These are phyloP conservation scores for Taphrina wiesneri DNA, from an alignment of 1,139 yeast species.

Conservation along the genomic window DNA sequence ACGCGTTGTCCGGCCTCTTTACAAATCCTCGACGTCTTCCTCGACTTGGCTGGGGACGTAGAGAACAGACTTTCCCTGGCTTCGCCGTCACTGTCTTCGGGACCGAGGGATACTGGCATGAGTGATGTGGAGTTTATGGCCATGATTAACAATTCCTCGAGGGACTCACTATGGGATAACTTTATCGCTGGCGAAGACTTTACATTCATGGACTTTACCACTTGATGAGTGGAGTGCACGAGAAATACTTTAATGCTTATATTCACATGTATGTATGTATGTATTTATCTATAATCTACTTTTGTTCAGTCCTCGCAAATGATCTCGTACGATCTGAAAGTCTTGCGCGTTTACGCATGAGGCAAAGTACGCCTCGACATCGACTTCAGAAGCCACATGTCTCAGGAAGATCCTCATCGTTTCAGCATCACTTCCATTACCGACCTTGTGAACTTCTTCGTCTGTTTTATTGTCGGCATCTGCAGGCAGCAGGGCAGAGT, in stretches of 20 bases:
- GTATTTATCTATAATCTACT: background rate
- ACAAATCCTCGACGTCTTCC: conserved; percentile 18
- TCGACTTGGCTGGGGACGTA: conserved; percentile 13
- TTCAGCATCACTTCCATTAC: conserved; percentile 57
- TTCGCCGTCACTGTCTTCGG: background rate
- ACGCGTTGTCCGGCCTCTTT: conserved; percentile 30
- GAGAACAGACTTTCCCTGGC: background rate
- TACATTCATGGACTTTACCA: conserved; percentile 13
- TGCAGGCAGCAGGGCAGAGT: conserved; percentile 26
- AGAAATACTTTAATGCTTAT: too few species aligned
- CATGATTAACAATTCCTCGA: conserved; percentile 12
- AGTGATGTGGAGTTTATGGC: conserved; percentile 11
- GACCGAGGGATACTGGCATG: background rate
- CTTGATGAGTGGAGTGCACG: too few species aligned
- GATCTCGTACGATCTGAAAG: background rate
- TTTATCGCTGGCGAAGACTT: conserved; percentile 29
- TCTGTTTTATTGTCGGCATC: background rate
- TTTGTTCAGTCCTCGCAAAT: background rate
- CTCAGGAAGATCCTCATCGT: conserved; percentile 56
- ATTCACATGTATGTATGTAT: background rate
- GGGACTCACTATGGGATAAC: conserved; percentile 15
- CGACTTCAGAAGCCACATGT: background rate
- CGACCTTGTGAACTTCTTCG: conserved; percentile 1
- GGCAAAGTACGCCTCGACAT: conserved; percentile 8
- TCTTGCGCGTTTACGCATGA: background rate